Percentiles rank a stretch among this genome's conserved stretches.
phyloP scores from a whole-genome alignment of 805 yeast genomes.

The Nakazawaea molendinolei region DNA sequence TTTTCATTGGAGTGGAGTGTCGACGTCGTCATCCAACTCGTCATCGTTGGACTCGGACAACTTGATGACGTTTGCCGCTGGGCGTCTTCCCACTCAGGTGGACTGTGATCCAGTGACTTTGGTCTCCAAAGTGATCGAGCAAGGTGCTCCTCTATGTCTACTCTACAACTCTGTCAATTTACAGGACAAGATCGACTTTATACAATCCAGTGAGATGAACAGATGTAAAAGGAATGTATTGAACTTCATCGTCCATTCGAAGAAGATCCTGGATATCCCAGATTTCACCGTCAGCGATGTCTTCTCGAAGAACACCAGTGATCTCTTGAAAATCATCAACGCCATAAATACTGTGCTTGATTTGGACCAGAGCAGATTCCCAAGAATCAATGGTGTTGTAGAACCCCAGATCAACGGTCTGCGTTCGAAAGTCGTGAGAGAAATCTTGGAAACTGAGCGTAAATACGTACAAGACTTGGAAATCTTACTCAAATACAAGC shows the following conservation, averaged over 20 bases:
- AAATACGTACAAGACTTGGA: conserved; percentile 91
- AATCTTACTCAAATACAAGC: conserved; percentile 57
- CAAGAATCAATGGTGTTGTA: conserved; percentile 23
- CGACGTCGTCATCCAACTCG: conserved; percentile 3
- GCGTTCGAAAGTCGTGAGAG: conserved; percentile 74
- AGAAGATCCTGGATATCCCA: conserved; percentile 61
- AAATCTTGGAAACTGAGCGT: conserved; percentile 83
- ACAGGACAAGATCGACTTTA: conserved; percentile 46
- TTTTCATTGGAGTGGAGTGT: background rate
- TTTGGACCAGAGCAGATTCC: conserved; percentile 26
- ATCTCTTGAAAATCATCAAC: conserved; percentile 63
- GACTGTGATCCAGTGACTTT: conserved; percentile 91
- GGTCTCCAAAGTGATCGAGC: conserved; percentile 80
- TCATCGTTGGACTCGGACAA: conserved; percentile 24
- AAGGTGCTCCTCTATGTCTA: conserved; percentile 87
- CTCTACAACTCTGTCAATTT: conserved; percentile 63
- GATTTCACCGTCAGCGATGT: conserved; percentile 91
- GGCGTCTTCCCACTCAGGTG: conserved; percentile 66
- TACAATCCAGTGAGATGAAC: conserved; percentile 74
- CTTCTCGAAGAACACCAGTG: conserved; percentile 75
- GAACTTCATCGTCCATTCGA: conserved; percentile 83
- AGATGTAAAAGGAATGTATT: conserved; percentile 85
- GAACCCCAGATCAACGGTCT: conserved; percentile 37
- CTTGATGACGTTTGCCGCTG: conserved; percentile 62
- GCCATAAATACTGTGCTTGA: conserved; percentile 65